phyloP scores from a whole-genome alignment of 805 yeast species.

The Nakazawaea holstii region DNA sequence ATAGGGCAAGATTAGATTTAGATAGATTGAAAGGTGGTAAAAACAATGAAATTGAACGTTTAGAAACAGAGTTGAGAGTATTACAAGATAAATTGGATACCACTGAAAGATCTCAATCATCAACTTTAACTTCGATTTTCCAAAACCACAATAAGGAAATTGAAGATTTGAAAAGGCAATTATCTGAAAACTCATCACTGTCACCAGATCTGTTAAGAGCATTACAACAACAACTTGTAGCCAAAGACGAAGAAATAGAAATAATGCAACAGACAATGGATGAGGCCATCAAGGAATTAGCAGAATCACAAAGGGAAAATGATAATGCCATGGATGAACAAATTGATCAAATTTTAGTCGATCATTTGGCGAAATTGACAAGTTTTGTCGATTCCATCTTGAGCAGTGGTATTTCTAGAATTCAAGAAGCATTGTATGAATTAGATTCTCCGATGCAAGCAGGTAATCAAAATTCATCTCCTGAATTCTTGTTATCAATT shows the following conservation, averaged over 20 bases:
- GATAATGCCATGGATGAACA: constrained; percentile 53
- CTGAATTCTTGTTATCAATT: constrained; percentile 60
- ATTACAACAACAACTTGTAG: constrained; percentile 44
- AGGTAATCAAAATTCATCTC: constrained; percentile 72
- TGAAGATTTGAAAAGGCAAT: constrained; percentile 37
- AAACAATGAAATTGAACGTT: constrained; percentile 57
- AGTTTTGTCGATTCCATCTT: constrained; percentile 65
- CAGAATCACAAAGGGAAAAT: constrained; percentile 39
- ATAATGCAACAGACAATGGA: constrained; percentile 77
- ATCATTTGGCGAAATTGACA: constrained; percentile 43
- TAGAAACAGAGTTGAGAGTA: constrained; percentile 60
- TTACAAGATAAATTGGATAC: constrained; percentile 53
- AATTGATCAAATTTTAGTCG: constrained; percentile 45
- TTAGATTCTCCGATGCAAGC: constrained; percentile 78
- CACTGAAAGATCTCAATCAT: constrained; percentile 56
- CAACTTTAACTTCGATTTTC: constrained; percentile 55
- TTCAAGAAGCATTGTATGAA: constrained; percentile 68
- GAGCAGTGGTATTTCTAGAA: constrained; percentile 59
- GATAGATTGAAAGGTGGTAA: constrained; percentile 65
- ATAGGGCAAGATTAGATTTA: constrained; percentile 77
- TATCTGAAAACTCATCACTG: constrained; percentile 23
- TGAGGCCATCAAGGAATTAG: constrained; percentile 57
- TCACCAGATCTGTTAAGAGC: constrained; percentile 20
- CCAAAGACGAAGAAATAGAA: constrained; percentile 74
- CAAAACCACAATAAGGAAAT: constrained; percentile 61